Base-by-base conservation (phyloP, 768 basidiomycete genomes). In the Pulveroboletus sp. region DNA sequence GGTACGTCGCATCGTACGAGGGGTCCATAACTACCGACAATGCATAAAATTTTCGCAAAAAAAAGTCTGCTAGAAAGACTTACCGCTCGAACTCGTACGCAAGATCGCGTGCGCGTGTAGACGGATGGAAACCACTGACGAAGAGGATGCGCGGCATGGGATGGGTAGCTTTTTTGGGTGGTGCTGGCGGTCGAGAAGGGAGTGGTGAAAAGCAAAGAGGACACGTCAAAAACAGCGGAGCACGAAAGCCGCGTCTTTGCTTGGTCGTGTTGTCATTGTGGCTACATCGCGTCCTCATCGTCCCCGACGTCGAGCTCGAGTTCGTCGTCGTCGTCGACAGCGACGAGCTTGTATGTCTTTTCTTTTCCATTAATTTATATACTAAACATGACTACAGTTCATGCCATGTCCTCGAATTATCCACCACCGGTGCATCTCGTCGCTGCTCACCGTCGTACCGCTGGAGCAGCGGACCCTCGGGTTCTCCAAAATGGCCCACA, bases 1-100 rank as follows among this genome's bases (percentile, higher is more conserved):
- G 90, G 90, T 14, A 94, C 89, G 63, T 94, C 91, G 71, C 91
- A 94, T 51, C 90, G 87, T 52, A 92, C 79, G 24, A 94, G 76
- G 47, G 85, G 85, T 16, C 90, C 90, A 57, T 76, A 93, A 47
- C 90, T 92, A 63, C 13, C 20, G 19, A 38, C n/a, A 51, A 53
- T 42, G 41, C 8, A 0, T 39, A 47, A 51, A 45, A 31, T 36
- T 43, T 43, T 49, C 6, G 23, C 31, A 9, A 24, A 40, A 50
- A 50, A 50, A 33, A 5, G 23, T 16, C 14, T 20, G 2, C 24
- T 34, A 42, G 42, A 5, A 5, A 7, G 2, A 66, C 74, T 39
- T 50, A 90, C 90, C 85, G 78, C 76, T 94, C 91, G 58, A 94
- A 93, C 66, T 92, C 90, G 58, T 72, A 88, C 2, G 91, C 91